phyloP scores from a whole-genome alignment of 352 stramenopile genomes.

The Peronosclerospora sorghi region DNA sequence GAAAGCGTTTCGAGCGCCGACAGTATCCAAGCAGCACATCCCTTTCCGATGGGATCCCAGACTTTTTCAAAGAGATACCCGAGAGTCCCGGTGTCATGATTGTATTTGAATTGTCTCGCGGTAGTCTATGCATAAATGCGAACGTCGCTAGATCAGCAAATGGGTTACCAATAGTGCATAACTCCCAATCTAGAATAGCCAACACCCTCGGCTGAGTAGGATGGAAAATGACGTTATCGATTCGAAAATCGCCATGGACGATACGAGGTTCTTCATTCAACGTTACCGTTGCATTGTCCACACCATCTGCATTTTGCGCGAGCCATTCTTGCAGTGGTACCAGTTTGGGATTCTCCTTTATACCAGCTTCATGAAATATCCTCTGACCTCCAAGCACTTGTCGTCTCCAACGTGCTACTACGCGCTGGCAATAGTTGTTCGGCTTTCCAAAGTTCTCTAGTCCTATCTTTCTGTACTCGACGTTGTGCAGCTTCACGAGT shows the following conservation, averaged over 20 bases:
- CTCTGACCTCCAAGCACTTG: constrained; percentile 43
- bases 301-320: constrained; percentile 30
- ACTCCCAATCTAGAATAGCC: constrained; percentile 82
- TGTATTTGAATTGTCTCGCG: constrained; percentile 26
- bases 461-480: constrained; percentile 51
- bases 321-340: constrained; percentile 47
- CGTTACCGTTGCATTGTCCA: constrained; percentile 34
- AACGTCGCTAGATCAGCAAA: constrained; percentile 73
- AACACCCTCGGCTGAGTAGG: constrained; percentile 71
- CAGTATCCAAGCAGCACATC: constrained; percentile 55
- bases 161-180: constrained; percentile 80
- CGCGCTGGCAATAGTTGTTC: constrained; percentile 62
- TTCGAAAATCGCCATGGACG: constrained; percentile 81
- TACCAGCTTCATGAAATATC: constrained; percentile 34
- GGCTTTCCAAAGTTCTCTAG: constrained; percentile 48
- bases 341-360: constrained; percentile 53
- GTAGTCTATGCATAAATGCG: constrained; percentile 40
- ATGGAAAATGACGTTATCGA: constrained; percentile 85
- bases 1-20: constrained; percentile 37
- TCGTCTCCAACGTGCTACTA: constrained; percentile 59
- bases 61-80: constrained; percentile 31
- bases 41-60: constrained; percentile 53
- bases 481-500: constrained; percentile 46
- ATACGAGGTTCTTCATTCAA: constrained; percentile 25
- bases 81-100: constrained; percentile 43